A percentile compares a stretch with the other conserved stretches of the same genome.
phyloP scores from a whole-genome alignment of 495 filamentous ascomycete genomes.

The Daldinia concentrica region DNA sequence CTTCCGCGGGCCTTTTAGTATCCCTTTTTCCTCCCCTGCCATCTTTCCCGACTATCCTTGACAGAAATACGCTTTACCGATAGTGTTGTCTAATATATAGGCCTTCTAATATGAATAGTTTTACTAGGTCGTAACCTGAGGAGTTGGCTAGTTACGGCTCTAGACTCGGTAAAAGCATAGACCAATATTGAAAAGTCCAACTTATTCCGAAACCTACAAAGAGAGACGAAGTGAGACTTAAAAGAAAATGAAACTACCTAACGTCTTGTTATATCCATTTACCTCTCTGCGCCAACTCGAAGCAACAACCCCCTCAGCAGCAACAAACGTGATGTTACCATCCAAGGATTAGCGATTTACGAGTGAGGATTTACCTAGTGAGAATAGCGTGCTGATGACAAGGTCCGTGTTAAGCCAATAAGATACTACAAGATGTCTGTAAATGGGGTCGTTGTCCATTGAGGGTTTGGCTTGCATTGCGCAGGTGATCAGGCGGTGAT shows the following conservation, averaged over 20 bases:
- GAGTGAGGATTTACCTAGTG: constrained; percentile 14
- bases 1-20: constrained; percentile 11
- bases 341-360: constrained; percentile 12
- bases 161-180: not conserved
- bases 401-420: constrained; percentile 19
- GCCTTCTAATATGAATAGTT: not conserved
- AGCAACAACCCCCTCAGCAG: not conserved
- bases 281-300: not conserved
- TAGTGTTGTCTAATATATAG: not conserved
- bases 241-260: not conserved
- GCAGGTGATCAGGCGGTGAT: constrained; percentile 36
- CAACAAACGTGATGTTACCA: constrained; percentile 12
- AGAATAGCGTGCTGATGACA: constrained; percentile 28
- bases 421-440: constrained; percentile 13
- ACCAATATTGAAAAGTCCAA: not conserved
- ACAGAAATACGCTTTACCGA: not conserved
- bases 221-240: not conserved
- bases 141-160: not conserved
- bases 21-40: constrained; percentile 10
- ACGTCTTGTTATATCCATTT: not conserved
- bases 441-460: constrained; percentile 19
- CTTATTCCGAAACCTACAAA: not conserved
- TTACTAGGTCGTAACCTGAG: too few species aligned
- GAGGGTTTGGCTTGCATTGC: constrained; percentile 19
- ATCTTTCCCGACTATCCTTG: constrained; percentile 6